These are phyloP conservation scores for Biancaea sappan DNA, from an alignment of 306 rosid genomes.

Conservation along the genomic window DNA sequence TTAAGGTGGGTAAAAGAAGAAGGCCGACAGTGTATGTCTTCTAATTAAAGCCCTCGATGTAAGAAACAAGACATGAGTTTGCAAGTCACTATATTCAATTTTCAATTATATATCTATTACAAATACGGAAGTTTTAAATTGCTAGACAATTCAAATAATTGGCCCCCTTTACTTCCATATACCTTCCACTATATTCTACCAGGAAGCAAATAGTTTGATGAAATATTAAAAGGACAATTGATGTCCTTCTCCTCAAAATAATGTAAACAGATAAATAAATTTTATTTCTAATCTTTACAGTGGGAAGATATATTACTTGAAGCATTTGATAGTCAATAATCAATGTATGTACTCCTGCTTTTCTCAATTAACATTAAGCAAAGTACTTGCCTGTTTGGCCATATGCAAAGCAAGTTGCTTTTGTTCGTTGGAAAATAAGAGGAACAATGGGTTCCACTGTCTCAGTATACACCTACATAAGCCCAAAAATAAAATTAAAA, in stretches of 20 bases:
- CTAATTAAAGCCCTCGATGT: not conserved
- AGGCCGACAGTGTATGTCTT: not conserved
- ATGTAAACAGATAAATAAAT: not conserved
- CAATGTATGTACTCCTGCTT: constrained; percentile 3
- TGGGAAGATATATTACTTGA: not conserved
- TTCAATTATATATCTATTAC: constrained; percentile 13
- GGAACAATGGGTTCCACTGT: constrained; percentile 83
- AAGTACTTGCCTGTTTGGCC: constrained; percentile 78
- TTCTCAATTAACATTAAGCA: constrained; percentile 24
- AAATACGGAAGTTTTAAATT: constrained; percentile 10
- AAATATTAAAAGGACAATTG: constrained; percentile 8
- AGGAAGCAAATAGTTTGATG: not conserved
- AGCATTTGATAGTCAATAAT: not conserved
- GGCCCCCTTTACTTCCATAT: not conserved
- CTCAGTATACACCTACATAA: constrained; percentile 67
- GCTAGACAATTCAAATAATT: not conserved
- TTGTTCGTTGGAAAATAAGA: constrained; percentile 73
- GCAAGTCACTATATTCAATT: not conserved
- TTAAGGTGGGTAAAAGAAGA: not conserved
- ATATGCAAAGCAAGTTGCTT: constrained; percentile 93
- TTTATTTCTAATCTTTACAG: constrained; percentile 8
- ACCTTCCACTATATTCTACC: not conserved
- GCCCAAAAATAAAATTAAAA: not conserved
- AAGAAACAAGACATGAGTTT: not conserved
- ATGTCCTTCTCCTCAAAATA: constrained; percentile 7